Conservation (phyloP, 192 early-diverging fungal species). For the Coemansia sp. region DNA sequence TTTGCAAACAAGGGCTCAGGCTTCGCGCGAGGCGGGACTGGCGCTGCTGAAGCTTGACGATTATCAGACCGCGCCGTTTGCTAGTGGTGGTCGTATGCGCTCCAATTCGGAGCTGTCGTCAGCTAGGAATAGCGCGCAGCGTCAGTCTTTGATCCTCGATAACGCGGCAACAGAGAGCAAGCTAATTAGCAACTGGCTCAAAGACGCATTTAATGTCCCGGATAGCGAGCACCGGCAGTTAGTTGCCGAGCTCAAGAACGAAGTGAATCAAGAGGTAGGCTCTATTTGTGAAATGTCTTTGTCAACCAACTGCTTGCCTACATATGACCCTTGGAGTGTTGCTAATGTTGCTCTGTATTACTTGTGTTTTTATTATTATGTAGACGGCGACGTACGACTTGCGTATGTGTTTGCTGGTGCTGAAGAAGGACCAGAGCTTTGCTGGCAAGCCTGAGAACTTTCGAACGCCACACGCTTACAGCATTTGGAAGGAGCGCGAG, state of each 20-base stretch:
- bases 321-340: not conserved
- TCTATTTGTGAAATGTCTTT: not conserved
- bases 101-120: constrained; percentile 22
- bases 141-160: constrained; percentile 2
- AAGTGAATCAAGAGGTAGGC: constrained; percentile 50
- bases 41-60: constrained; percentile 55
- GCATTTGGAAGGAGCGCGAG: constrained; percentile 56
- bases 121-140: not conserved
- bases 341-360: not conserved
- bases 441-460: constrained; percentile 50
- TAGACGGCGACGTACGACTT: constrained; percentile 50
- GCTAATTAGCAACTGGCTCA: constrained; percentile 36
- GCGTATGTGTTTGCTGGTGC: constrained; percentile 42
- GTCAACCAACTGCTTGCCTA: not conserved
- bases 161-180: not conserved
- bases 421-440: constrained; percentile 52
- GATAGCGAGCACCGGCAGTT: constrained; percentile 37
- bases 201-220: constrained; percentile 35
- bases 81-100: constrained; percentile 17
- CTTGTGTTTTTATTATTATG: not conserved
- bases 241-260: constrained; percentile 34
- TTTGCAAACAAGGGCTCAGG: constrained; percentile 48
- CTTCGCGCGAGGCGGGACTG: constrained; percentile 52
- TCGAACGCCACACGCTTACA: constrained; percentile 38
- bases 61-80: constrained; percentile 17